Conservation (phyloP, 148 eudicot genomes). For the Chenopodium formosanum region DNA sequence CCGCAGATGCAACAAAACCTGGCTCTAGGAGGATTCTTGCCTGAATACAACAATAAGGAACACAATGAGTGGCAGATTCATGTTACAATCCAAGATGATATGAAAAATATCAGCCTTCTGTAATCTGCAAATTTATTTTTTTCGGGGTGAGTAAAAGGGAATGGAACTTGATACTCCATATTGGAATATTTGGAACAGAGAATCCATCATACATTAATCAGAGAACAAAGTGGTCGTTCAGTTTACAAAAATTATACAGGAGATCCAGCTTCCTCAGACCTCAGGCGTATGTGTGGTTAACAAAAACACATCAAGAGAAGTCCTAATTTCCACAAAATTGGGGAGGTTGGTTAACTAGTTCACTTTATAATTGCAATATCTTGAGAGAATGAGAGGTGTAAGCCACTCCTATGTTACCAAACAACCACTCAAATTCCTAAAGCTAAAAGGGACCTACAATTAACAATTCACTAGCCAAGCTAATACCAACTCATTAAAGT, state of each 20-base stretch:
- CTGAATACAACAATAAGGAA: slow-evolving; percentile 36
- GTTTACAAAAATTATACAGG: not conserved
- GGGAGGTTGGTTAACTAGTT: not conserved
- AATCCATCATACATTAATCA: not conserved
- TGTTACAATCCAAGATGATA: not conserved
- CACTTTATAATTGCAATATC: not conserved
- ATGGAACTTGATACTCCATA: not conserved
- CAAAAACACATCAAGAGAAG: too few species aligned
- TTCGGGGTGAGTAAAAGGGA: not conserved
- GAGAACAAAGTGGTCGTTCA: not conserved
- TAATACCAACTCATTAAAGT: not conserved
- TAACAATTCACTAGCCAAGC: not conserved
- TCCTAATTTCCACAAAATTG: too few species aligned
- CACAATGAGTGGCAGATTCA: not conserved
- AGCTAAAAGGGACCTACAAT: not conserved
- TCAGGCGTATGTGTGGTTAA: too few species aligned
- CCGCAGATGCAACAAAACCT: slow-evolving; percentile 42
- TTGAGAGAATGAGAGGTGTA: too few species aligned
- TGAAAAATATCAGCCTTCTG: not conserved
- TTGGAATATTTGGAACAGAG: not conserved
- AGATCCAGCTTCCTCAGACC: not conserved
- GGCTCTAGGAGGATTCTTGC: slow-evolving; percentile 85
- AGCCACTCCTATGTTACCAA: not conserved
- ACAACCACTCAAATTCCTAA: not conserved
- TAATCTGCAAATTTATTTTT: not conserved